Evolutionary conservation across 2,329 filamentous ascomycete genomes (phyloP).

Genomic region (Coniochaeta sp.): DNA sequence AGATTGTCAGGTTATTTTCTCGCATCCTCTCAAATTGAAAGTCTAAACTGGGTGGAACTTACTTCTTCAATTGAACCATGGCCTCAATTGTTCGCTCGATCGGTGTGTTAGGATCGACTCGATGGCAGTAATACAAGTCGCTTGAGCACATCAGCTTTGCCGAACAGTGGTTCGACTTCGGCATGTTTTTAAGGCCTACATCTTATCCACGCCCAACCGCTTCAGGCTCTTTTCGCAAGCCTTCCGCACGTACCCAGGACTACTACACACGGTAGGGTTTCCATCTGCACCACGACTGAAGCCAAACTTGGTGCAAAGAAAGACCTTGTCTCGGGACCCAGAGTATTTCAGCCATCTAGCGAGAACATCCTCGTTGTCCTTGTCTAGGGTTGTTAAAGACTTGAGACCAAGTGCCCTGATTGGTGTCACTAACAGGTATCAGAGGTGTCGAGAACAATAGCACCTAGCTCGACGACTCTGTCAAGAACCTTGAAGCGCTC

Average conservation of each 20-base stretch:
- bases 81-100: constrained; percentile 39
- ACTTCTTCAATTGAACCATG: constrained; percentile 35
- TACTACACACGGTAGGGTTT: constrained; percentile 19
- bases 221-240: constrained; percentile 29
- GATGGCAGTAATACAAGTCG: constrained; percentile 46
- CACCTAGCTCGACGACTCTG: constrained; percentile 11
- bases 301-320: constrained; percentile 47
- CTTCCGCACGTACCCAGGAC: constrained; percentile 15
- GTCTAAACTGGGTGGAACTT: constrained; percentile 12
- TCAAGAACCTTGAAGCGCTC: constrained; percentile 13
- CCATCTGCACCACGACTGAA: constrained; percentile 5
- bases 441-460: constrained; percentile 19
- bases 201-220: constrained; percentile 36
- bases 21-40: not conserved
- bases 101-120: constrained; percentile 36
- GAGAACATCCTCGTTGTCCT: constrained; percentile 30
- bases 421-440: constrained; percentile 6
- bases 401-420: not conserved
- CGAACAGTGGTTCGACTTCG: no score
- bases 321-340: constrained; percentile 38
- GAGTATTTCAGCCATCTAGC: constrained; percentile 34
- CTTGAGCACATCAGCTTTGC: no score
- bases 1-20: not conserved
- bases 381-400: constrained; percentile 6
- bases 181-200: no score